Conservation (phyloP, 768 basidiomycete genomes). For the Pulveroboletus sp. region DNA sequence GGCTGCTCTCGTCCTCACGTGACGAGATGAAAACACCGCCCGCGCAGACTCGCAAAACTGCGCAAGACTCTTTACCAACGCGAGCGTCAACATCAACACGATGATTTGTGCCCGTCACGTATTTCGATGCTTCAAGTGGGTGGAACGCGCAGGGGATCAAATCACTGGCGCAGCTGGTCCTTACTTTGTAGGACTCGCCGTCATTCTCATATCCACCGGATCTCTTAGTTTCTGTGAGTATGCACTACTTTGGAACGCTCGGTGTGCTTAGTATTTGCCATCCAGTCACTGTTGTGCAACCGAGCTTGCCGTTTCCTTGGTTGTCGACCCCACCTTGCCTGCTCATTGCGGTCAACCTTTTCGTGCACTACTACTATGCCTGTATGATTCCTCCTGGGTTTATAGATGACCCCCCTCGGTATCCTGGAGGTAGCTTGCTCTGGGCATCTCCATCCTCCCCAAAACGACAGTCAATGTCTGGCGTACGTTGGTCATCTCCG, state of each 20-base stretch:
- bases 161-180: constrained; percentile 91
- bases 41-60: too few species aligned
- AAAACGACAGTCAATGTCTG: constrained; percentile 26
- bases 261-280: background rate
- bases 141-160: constrained; percentile 73
- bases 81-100: background rate
- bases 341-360: constrained; percentile 74
- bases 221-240: constrained; percentile 77
- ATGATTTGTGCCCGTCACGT: constrained; percentile 29
- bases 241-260: background rate
- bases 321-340: constrained; percentile 63
- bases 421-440: constrained; percentile 38
- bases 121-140: constrained; percentile 56
- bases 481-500: constrained; percentile 46
- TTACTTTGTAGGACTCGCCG: constrained; percentile 79
- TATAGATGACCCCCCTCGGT: constrained; percentile 51
- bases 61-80: too few species aligned
- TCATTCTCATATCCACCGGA: constrained; percentile 63
- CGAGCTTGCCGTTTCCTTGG: constrained; percentile 54
- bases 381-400: constrained; percentile 79
- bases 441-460: constrained; percentile 47
- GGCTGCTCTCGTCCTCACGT: background rate
- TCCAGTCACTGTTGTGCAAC: constrained; percentile 75
- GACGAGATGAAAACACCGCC: background rate
- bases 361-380: constrained; percentile 81